Conservation (phyloP, 2,329 filamentous ascomycete genomes). For the Aureobasidium namibiae region DNA sequence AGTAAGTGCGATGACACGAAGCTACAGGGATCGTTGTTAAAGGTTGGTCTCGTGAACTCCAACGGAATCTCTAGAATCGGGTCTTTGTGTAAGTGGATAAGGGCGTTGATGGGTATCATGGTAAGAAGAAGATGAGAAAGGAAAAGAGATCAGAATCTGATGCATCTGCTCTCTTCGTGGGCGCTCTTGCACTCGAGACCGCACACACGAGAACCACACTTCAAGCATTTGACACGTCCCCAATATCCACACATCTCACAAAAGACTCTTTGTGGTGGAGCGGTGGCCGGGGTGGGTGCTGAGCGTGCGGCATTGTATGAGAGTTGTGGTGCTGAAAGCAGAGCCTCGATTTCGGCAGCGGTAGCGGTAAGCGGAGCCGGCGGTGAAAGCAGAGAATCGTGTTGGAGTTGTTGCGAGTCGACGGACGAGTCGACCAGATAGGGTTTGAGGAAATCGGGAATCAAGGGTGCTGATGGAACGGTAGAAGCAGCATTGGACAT, state of each 20-base stretch:
- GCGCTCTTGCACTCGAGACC: slow-evolving; percentile 64
- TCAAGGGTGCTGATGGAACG: neutral
- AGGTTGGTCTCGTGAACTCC: neutral
- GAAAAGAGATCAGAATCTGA: slow-evolving; percentile 36
- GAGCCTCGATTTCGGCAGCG: slow-evolving; percentile 48
- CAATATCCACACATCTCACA: slow-evolving; percentile 78
- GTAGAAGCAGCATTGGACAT: neutral
- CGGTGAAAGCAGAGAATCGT: slow-evolving; percentile 12
- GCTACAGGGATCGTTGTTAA: neutral
- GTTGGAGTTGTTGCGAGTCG: neutral
- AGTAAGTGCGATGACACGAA: neutral
- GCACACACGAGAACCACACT: slow-evolving; percentile 71
- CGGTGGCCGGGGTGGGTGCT: slow-evolving; percentile 30
- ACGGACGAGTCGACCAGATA: slow-evolving; percentile 16
- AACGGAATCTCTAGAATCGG: neutral
- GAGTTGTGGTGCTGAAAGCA: slow-evolving; percentile 57
- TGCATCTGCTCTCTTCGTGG: slow-evolving; percentile 64
- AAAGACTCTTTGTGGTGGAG: slow-evolving; percentile 53
- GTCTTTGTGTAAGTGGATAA: neutral
- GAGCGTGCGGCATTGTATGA: slow-evolving; percentile 56
- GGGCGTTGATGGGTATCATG: slow-evolving; percentile 2
- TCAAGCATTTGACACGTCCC: slow-evolving; percentile 67
- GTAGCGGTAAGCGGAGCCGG: slow-evolving; percentile 21
- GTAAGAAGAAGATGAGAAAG: neutral
- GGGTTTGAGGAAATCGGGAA: slow-evolving; percentile 2